Conservation (phyloP, 2,329 filamentous ascomycete species). For the Pseudogymnoascus sp. region DNA sequence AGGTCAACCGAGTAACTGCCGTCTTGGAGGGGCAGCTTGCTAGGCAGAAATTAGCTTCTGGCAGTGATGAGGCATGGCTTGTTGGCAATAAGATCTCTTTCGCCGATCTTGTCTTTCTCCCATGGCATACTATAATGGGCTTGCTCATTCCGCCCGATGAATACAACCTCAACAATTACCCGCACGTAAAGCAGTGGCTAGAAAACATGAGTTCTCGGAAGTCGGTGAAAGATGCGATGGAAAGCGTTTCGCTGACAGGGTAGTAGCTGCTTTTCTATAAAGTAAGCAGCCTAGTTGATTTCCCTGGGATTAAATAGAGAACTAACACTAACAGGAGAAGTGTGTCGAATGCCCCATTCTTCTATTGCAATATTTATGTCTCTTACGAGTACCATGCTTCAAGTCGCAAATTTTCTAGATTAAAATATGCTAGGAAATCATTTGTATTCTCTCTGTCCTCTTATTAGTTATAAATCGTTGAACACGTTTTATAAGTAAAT, state of each 20-base stretch:
- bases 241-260: background rate
- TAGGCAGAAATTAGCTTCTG: conserved; percentile 16
- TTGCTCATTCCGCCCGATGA: conserved; percentile 8
- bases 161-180: background rate
- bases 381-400: background rate
- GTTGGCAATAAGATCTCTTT: conserved; percentile 34
- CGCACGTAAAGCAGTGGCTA: background rate
- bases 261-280: background rate
- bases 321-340: background rate
- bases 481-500: background rate
- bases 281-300: background rate
- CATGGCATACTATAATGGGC: conserved; percentile 15
- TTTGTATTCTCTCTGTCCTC: too few species aligned
- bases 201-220: background rate
- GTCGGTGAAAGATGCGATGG: background rate
- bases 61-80: conserved; percentile 26
- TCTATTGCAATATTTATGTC: background rate
- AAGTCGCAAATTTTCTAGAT: background rate
- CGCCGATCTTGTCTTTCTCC: conserved; percentile 27
- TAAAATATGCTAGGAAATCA: background rate
- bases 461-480: background rate
- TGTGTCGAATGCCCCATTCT: background rate
- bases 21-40: conserved; percentile 36
- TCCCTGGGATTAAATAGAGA: background rate
- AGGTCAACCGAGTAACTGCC: conserved; percentile 28